Base-by-base conservation (phyloP, 768 basidiomycete genomes). In the Macrolepiota fuliginosa region DNA sequence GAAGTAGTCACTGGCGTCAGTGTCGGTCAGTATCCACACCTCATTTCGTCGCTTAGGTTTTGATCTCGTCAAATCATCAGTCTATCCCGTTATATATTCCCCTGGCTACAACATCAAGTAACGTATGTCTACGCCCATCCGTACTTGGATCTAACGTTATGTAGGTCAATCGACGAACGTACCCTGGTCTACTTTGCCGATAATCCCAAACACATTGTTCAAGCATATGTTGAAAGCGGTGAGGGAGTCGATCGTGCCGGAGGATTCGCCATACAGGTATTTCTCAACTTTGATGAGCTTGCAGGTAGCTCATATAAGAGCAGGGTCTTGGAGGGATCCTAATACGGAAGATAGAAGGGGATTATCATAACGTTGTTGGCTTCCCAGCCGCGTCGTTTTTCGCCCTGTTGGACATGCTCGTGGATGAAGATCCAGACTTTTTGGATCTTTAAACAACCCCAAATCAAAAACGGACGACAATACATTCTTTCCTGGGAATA, bases 1-100 rank as follows among this genome's bases (percentile, higher is more conserved):
- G 92, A 96, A 71, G 94, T 98, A 22, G 92, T 97, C 22, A 98
- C 96, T 0, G 96, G 95, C 9, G 86, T 98, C 17, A 82, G 85
- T 13, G 73, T 98, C 11, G 91, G 94, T 93, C 62, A 65, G 85
- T 64, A 55, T 24, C 36, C 36, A 15, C 47, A 24, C 37, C 24
- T 13, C 27, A n/a, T 9, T 32, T n/a, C 35, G 12, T 37, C 9
- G 36, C 25, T 1, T 51, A 27, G 27, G 12, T 40, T 32, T 40
- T 56, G 32, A 22, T 3, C 13, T 53, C 13, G 45, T 53, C 12
- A 39, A n/a, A 19, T 25, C 39, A 24, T 4, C 65, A 90, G 91
- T 87, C 12, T 94, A 85, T 63, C 92, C 92, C 0, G 79, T 93
- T 15, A 71, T 94, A 19, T 83, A 84, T 13, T 78, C 91, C 0